Evolutionary conservation across 2,329 filamentous ascomycete genomes (phyloP).

Genomic region (Epichloe aotearoae): DNA sequence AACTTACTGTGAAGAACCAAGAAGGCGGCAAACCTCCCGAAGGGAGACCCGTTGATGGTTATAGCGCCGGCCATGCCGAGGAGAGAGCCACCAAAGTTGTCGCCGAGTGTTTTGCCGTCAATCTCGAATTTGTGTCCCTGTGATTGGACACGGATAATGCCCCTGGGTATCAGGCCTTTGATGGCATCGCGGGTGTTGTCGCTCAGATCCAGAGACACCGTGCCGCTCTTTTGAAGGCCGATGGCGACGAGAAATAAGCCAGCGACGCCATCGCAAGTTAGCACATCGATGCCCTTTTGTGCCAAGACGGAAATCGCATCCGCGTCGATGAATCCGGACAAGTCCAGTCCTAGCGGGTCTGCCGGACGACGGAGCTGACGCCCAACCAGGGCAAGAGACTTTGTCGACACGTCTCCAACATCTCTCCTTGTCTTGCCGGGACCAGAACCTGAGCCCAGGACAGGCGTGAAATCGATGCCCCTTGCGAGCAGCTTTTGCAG

Average conservation of each 20-base stretch:
- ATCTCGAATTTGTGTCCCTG: slow-evolving; percentile 15
- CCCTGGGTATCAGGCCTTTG: slow-evolving; percentile 15
- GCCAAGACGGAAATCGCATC: slow-evolving; percentile 16
- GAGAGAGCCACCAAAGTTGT: slow-evolving; percentile 6
- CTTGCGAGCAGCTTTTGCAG: slow-evolving; percentile 15
- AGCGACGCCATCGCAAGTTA: slow-evolving; percentile 21
- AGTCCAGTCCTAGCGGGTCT: slow-evolving; percentile 6
- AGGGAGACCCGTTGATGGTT: slow-evolving; percentile 3
- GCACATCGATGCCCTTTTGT: slow-evolving; percentile 17
- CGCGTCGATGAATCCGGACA: slow-evolving; percentile 16
- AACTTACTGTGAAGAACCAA: slow-evolving; percentile 5
- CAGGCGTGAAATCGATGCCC: slow-evolving; percentile 6
- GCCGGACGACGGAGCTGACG: neutral
- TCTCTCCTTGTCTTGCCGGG: neutral
- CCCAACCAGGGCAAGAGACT: neutral
- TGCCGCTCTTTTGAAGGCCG: slow-evolving; percentile 14
- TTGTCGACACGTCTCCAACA: neutral
- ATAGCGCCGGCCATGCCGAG: slow-evolving; percentile 4
- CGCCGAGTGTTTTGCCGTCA: slow-evolving; percentile 12
- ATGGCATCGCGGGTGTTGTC: slow-evolving; percentile 3
- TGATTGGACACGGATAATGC: slow-evolving; percentile 14
- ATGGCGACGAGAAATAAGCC: slow-evolving; percentile 15
- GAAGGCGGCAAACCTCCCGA: neutral
- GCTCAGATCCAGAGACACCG: slow-evolving; percentile 6
- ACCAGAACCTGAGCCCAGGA: neutral